Evolutionary conservation across 306 rosid species (phyloP).

Genomic region (Vachellia collinsii): DNA sequence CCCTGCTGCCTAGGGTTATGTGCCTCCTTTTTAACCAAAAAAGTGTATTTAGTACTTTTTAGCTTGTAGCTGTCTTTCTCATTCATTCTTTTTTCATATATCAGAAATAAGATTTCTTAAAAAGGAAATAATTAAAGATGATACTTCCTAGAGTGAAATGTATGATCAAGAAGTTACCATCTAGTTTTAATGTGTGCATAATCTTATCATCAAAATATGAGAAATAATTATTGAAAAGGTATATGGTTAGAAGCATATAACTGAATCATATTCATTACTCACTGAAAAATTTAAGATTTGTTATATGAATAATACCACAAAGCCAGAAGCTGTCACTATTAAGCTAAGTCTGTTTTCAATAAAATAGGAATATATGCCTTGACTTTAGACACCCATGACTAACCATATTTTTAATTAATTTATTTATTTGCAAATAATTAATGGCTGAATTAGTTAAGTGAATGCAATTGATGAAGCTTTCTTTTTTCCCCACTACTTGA

Average conservation of each 20-base stretch:
- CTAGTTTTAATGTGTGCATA: background rate
- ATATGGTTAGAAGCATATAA: background rate
- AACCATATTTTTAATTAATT: background rate
- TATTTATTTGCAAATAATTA: constrained; percentile 8
- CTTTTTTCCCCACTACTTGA: background rate
- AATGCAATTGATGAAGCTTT: constrained; percentile 29
- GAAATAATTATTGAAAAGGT: background rate
- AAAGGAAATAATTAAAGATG: background rate
- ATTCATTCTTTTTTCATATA: background rate
- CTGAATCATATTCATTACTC: background rate
- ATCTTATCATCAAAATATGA: background rate
- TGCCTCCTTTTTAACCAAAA: background rate
- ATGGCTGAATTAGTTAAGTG: constrained; percentile 28
- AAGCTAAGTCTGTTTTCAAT: background rate
- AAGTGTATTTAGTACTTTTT: background rate
- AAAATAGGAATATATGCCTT: background rate
- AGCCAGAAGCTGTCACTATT: background rate
- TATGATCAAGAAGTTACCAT: background rate
- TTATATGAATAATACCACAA: background rate
- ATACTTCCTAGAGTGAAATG: background rate
- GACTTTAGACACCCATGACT: constrained; percentile 11
- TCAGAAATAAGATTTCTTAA: background rate
- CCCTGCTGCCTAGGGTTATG: background rate
- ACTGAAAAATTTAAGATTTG: background rate
- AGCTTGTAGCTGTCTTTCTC: background rate